A percentile compares a stretch with the other conserved stretches of the same genome.
These are phyloP conservation scores for Aspergillus cejpii DNA, from an alignment of 2,329 filamentous ascomycete genomes.

Conservation along the genomic window DNA sequence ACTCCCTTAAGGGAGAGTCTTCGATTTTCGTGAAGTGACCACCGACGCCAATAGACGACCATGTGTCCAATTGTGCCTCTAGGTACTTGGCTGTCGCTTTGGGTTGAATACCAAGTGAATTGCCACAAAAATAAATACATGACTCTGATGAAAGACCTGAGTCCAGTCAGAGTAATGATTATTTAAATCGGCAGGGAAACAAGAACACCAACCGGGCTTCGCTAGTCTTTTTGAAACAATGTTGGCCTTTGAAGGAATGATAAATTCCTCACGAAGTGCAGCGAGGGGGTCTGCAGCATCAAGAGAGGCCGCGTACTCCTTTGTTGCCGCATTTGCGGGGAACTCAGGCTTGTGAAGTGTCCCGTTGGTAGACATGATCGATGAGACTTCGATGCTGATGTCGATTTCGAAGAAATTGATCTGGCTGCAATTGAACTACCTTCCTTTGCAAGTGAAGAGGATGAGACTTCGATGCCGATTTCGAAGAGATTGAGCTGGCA, in stretches of 20 bases:
- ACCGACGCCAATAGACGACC: slow-evolving; percentile 73
- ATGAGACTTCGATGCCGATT: neutral
- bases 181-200: neutral
- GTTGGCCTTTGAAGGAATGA: slow-evolving; percentile 68
- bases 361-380: slow-evolving; percentile 11
- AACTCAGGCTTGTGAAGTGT: slow-evolving; percentile 24
- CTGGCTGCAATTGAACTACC: neutral
- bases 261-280: slow-evolving; percentile 63
- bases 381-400: neutral
- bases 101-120: slow-evolving; percentile 80
- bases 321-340: slow-evolving; percentile 26
- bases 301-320: slow-evolving; percentile 43
- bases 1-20: slow-evolving; percentile 61
- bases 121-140: slow-evolving; percentile 74
- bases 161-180: slow-evolving; percentile 8
- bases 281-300: slow-evolving; percentile 56
- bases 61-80: slow-evolving; percentile 68
- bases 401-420: neutral
- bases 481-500: neutral
- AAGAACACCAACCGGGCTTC: slow-evolving; percentile 26
- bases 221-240: slow-evolving; percentile 57
- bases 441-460: neutral
- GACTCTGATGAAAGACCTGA: slow-evolving; percentile 33
- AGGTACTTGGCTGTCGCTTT: slow-evolving; percentile 59
- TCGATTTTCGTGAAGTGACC: slow-evolving; percentile 69